These are phyloP conservation scores for Aspergillus uvarum DNA, from an alignment of 2,329 filamentous ascomycete genomes.

Conservation along the genomic window DNA sequence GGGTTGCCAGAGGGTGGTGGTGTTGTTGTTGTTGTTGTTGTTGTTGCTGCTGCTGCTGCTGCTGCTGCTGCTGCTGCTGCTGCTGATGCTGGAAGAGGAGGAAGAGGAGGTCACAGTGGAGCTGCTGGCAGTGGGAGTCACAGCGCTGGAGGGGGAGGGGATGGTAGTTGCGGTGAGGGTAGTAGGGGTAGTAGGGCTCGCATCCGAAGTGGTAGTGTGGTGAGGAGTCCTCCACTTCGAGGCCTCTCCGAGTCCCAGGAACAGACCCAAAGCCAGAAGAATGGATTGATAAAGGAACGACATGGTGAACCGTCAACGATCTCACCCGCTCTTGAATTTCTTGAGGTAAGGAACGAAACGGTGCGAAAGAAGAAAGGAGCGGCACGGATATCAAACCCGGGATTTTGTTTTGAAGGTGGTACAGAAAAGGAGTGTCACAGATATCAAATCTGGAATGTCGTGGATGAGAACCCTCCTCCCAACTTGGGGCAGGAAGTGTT, in stretches of 20 bases:
- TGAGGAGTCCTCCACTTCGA: not conserved
- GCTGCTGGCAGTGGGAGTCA: not conserved
- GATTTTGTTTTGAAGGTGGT: not conserved
- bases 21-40: too few relatives aligned
- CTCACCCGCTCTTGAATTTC: too few relatives aligned
- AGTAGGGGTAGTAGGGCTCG: not conserved
- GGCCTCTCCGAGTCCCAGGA: not conserved
- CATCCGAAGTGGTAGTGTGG: not conserved
- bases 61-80: conserved; percentile 14
- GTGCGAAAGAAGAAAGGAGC: not conserved
- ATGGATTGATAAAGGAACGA: not conserved
- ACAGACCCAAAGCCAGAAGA: not conserved
- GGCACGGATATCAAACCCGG: not conserved
- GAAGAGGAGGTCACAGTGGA: not conserved
- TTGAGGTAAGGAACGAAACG: not conserved
- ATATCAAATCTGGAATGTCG: not conserved
- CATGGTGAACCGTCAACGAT: not conserved
- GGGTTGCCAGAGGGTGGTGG: conserved; percentile 52
- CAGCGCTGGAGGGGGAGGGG: not conserved
- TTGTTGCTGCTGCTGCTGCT: not conserved
- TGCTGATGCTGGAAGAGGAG: not conserved
- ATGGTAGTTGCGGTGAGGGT: not conserved
- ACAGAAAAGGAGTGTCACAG: not conserved
- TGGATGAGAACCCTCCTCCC: not conserved
- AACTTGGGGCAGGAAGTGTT: not conserved